Base-by-base conservation (phyloP, 495 filamentous ascomycete species). In the Daldinia grandis region DNA sequence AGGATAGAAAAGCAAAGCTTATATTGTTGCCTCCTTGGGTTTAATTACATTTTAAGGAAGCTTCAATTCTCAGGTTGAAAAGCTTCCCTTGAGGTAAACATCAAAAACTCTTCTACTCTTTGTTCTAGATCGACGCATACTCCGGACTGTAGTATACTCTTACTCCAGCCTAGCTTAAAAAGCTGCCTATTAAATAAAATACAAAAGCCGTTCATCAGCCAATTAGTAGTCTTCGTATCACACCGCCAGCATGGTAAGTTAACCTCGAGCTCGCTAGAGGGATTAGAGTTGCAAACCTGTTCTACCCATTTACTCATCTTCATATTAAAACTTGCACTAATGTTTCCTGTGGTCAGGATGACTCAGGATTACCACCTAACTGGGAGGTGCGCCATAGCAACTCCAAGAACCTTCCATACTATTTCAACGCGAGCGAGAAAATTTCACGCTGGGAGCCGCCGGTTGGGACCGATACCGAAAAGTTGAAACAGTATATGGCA, bases 341-440 rank as follows among this genome's bases (percentile, higher is more conserved):
- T 64, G 66, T 63, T 66, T 63, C 47, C 61, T 53, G 3, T 19
- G n/a, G 25, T 58, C 62, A 89, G 86, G 79, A 84, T 71, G 91
- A 93, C 47, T 89, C 91, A 71, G 95, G 95, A 76, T 88, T 99
- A 59, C 95, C 95, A 49, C 76, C 87, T 5, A 85, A 88, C 76
- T 98, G 95, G 95, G 94, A 97, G 81, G 93, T 98, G 75, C 92
- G 94, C 73, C 92, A 95, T 81, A 96, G 92, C 78, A 95, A 97
- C 82, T 94, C 92, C 78, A 98, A 97, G 82, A 96, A 95, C 80
- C 91, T 98, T 15, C 95, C 95, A 37, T 99, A 99, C 83, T 99
- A 98, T 82, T 98, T 97, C 90, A 95, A 97, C 81, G 79, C 90
- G 27, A 78, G 78, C 28, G 91, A 91, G 53, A 93, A 92, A 75